These are phyloP conservation scores for Marsdenia floribunda DNA, from an alignment of 257 asterid species.

Conservation along the genomic window DNA sequence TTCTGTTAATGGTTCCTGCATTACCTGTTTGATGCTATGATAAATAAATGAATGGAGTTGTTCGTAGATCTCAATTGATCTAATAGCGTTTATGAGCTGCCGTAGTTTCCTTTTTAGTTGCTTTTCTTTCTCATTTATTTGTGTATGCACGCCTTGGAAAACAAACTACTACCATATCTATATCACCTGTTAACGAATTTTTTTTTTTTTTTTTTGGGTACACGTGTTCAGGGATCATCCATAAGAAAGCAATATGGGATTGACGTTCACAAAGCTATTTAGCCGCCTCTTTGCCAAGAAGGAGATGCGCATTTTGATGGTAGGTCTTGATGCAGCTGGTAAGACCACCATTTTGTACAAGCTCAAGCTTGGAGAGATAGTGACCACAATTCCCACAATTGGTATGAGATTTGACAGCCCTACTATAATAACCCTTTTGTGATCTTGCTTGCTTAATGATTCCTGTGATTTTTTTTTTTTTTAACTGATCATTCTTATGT, in stretches of 20 bases:
- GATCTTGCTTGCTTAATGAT: neutral
- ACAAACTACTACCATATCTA: neutral
- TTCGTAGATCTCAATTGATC: constrained; percentile 8
- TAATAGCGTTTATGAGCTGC: neutral
- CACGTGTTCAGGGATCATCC: constrained; percentile 29
- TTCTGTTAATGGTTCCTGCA: neutral
- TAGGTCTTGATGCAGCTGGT: constrained; percentile 97
- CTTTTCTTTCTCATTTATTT: neutral
- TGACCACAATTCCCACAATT: constrained; percentile 90
- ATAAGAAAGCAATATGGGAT: constrained; percentile 55
- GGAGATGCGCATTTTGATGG: constrained; percentile 91
- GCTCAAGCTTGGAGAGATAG: constrained; percentile 96
- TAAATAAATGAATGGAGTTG: neutral
- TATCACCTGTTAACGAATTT: neutral
- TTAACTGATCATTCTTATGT: neutral
- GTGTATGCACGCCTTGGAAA: neutral
- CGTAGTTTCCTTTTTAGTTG: neutral
- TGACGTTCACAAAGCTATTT: constrained; percentile 74
- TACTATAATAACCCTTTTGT: neutral
- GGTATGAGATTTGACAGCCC: constrained; percentile 41
- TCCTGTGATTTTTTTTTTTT: neutral
- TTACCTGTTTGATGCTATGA: neutral
- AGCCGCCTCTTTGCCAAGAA: constrained; percentile 89
- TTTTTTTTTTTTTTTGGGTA: too few species aligned
- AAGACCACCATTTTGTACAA: constrained; percentile 92